Evolutionary conservation across 1,139 yeast species (phyloP), one percentile per base, ranked within the genome.

Genomic region (Candida dubliniensis): DNA sequence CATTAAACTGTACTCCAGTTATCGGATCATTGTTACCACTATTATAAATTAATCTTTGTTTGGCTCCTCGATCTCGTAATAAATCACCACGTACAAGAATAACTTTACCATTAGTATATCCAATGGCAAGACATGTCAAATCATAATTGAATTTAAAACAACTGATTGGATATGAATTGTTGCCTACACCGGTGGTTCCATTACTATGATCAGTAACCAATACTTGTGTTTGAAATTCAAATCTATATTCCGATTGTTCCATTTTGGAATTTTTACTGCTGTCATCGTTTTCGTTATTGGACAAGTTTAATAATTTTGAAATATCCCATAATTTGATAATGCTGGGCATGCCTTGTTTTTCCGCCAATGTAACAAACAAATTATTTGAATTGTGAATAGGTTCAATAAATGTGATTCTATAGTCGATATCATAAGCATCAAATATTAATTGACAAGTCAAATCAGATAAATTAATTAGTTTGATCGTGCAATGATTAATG

Each of bases 101-200:
- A 2, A 91, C 93, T 25, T 82, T 76, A 7, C 99, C 99, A 61
- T 90, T 87, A 15, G 95, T 84, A 59, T 83, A 90, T 0, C 99
- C 98, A 31, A 90, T 67, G 0, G 87, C 95, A 4, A 89, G 61
- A 42, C 89, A 79, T 1, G 87, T 72, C 46, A 82, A 72, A 51
- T 84, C 87, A 2, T 61, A 55, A 31, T 81, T 77, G 45, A 79
- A 69, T 24, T 76, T 74, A 48, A 87, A 76, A 33, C 87, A 80
- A 9, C 95, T 82, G 38, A 88, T 67, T 0, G 96, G 96, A 52
- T 70, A 85, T 6, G 86, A 77, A 56, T 88, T 87, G 42, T 74
- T 76, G 2, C 45, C 42, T 11, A 32, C 12, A 14, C 32, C 8
- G 30, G 31, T 31, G 11, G 36, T 18, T 13, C 32, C 8, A 31